phyloP scores from a whole-genome alignment of 768 basidiomycete species.

The Kwoniella sp. region DNA sequence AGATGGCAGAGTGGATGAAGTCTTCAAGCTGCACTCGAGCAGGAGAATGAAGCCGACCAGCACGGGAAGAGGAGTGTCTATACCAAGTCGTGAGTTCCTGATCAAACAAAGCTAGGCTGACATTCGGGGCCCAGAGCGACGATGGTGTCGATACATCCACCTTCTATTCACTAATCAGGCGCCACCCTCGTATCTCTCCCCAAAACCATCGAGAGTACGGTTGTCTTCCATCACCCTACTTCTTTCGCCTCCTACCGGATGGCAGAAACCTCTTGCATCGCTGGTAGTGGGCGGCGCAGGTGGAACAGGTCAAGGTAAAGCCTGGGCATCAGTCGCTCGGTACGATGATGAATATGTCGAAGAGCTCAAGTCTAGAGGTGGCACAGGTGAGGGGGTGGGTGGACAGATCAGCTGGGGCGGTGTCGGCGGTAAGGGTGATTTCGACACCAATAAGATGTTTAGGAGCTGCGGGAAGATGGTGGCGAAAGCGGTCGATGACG shows the following conservation, averaged over 20 bases:
- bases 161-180: slow-evolving; percentile 41
- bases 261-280: slow-evolving; percentile 47
- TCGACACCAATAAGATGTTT: slow-evolving; percentile 80
- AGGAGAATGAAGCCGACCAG: slow-evolving; percentile 49
- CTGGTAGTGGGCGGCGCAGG: slow-evolving; percentile 40
- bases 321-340: slow-evolving; percentile 75
- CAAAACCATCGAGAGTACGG: slow-evolving; percentile 24
- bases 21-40: slow-evolving; percentile 49
- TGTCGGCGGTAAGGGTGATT: slow-evolving; percentile 63
- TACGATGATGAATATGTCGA: slow-evolving; percentile 74
- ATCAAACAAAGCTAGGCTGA: background rate
- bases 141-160: slow-evolving; percentile 51
- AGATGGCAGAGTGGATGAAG: slow-evolving; percentile 47
- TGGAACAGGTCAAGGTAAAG: slow-evolving; percentile 48
- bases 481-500: slow-evolving; percentile 52
- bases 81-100: slow-evolving; percentile 41
- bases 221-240: slow-evolving; percentile 49
- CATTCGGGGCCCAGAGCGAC: slow-evolving; percentile 39
- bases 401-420: slow-evolving; percentile 42
- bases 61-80: slow-evolving; percentile 47
- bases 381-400: slow-evolving; percentile 26
- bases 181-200: slow-evolving; percentile 34
- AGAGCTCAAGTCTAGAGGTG: slow-evolving; percentile 63
- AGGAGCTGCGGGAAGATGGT: slow-evolving; percentile 70
- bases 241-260: slow-evolving; percentile 35